Base-by-base conservation (phyloP, 1,139 yeast species). In the Blastobotrys buckinghamii region DNA sequence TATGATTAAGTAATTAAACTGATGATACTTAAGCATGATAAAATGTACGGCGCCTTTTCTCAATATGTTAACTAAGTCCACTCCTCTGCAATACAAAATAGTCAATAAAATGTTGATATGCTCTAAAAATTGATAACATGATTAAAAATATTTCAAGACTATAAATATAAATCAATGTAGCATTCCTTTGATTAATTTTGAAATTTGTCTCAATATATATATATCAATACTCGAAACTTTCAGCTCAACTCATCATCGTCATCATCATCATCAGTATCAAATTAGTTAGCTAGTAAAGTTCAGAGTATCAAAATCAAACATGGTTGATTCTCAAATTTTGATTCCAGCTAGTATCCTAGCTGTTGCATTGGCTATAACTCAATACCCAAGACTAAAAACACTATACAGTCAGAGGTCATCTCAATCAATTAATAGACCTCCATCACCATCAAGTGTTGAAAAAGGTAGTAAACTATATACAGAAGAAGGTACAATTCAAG, bases 21-120 rank as follows among this genome's bases (percentile, higher is more conserved):
- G n/a, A n/a, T n/a, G n/a, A n/a, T n/a, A n/a, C n/a, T n/a, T n/a
- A n/a, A n/a, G n/a, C n/a, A n/a, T n/a, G n/a, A n/a, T n/a, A n/a
- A n/a, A n/a, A n/a, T n/a, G n/a, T n/a, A n/a, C n/a, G n/a, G n/a
- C n/a, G 42, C 42, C 22, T 24, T 39, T 39, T 39, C 43, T 39
- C 8, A 39, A 39, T 39, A 34, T 27, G 43, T 39, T 39, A 39
- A 27, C 22, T 24, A 39, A 39, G 29, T 39, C 43, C 43, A 29
- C n/a, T 6, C 4, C n/a, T n/a, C n/a, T n/a, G n/a, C n/a, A n/a
- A 6, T 29, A 29, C 32, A 10, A 29, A 29, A 29, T 29, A 29
- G 32, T 29, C 4, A 29, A 29, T 29, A 29, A 5, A 6, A n/a
- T n/a, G n/a, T n/a, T n/a, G n/a, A n/a, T n/a, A n/a, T n/a, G n/a